Evolutionary conservation across 192 early-diverging fungal species (phyloP), one percentile per base, ranked within the genome.

Genomic region (Dissophora globulifera): DNA sequence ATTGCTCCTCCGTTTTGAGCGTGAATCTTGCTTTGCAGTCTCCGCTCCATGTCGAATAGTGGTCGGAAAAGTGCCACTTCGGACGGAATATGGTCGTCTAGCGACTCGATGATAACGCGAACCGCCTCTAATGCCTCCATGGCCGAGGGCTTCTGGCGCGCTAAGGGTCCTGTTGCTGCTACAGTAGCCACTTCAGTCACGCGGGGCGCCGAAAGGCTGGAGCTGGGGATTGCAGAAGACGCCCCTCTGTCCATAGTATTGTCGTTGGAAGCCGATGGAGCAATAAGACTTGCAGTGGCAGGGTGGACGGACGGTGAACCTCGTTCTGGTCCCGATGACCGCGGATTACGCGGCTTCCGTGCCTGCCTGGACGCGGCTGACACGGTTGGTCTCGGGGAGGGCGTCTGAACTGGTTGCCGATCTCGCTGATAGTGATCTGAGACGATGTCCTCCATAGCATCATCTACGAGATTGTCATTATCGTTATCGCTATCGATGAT

Each of bases 11-110:
- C 58, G 58, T 6, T 54, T 58, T n/a, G n/a, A 9, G 49, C 51
- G 29, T 45, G 33, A 12, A 55, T 23, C 25, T 62, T 32, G 19
- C 47, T 29, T 23, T 61, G 50, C 51, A 69, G 15, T 17, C 58
- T 58, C 10, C 51, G 49, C 22, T 60, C 58, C 67, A 69, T 60
- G 16, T 69, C 47, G 47, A 69, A 69, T 4, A 69, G 33, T 2
- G 67, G 58, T 9, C 52, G 58, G 15, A 55, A 32, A 1, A 69
- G 49, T 0, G 46, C 58, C 8, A 31, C 67, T 16, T 69, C 67
- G 3, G 58, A 26, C 6, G 57, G 51, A 51, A 61, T 69, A 17
- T 27, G 40, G n/a, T 27, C 29, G 19, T 69, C 30, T 17, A 69
- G 16, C 10, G 58, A 55, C 22, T 62, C 45, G 16, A 71, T 62